These are phyloP conservation scores for Teunomyces stri DNA, from an alignment of 805 yeast species.

Conservation along the genomic window DNA sequence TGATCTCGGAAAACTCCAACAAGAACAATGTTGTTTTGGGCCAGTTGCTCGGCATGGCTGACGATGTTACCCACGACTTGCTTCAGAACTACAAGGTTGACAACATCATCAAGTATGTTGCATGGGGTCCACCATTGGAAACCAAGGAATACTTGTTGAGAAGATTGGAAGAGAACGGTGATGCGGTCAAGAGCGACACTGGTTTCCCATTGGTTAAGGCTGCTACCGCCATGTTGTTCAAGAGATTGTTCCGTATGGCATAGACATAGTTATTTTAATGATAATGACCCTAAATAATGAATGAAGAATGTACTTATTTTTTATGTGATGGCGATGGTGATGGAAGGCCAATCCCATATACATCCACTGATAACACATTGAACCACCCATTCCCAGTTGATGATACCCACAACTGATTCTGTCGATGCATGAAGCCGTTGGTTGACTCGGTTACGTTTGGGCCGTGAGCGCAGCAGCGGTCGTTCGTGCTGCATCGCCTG, in stretches of 20 bases:
- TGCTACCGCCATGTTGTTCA: constrained; percentile 30
- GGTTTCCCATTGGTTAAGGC: constrained; percentile 73
- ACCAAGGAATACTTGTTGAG: constrained; percentile 86
- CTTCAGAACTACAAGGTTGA: constrained; percentile 60
- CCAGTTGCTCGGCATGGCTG: constrained; percentile 95
- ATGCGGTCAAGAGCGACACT: constrained; percentile 81
- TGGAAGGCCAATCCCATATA: constrained; percentile 25
- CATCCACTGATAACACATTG: constrained; percentile 51
- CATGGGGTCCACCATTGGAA: constrained; percentile 97
- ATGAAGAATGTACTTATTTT: neutral
- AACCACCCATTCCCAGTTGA: constrained; percentile 68
- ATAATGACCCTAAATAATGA: constrained; percentile 3
- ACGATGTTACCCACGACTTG: constrained; percentile 75
- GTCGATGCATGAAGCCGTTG: constrained; percentile 1
- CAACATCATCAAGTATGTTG: constrained; percentile 88
- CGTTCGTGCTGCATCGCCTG: neutral
- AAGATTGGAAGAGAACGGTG: constrained; percentile 94
- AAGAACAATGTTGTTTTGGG: constrained; percentile 75
- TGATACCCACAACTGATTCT: constrained; percentile 20
- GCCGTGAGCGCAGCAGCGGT: neutral
- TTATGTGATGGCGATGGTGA: constrained; percentile 5
- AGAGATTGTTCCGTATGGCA: constrained; percentile 20
- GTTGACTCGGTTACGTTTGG: neutral
- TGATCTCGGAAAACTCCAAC: constrained; percentile 29
- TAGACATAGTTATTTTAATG: constrained; percentile 1